phyloP scores from a whole-genome alignment of 2,329 filamentous ascomycete species.

The Fusarium virguliforme region DNA sequence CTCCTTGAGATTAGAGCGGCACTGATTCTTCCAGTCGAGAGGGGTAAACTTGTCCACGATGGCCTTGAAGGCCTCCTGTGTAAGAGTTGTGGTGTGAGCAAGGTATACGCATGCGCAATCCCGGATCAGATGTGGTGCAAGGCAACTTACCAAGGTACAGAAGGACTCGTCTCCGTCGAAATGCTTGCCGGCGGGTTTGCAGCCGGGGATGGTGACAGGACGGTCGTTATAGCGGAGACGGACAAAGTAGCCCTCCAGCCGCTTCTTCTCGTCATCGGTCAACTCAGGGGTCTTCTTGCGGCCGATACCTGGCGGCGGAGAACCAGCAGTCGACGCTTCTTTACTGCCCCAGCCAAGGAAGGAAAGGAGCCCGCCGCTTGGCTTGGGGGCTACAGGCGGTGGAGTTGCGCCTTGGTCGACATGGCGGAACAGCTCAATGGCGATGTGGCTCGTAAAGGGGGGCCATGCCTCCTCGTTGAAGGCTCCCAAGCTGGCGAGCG shows the following conservation, averaged over 20 bases:
- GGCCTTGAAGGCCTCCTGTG: constrained; percentile 87
- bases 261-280: constrained; percentile 69
- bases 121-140: background rate
- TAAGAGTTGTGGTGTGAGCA: constrained; percentile 21
- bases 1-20: constrained; percentile 61
- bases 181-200: constrained; percentile 83
- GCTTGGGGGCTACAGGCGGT: constrained; percentile 16
- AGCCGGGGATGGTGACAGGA: constrained; percentile 86
- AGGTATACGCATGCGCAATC: constrained; percentile 11
- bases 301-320: constrained; percentile 67
- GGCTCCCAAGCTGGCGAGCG: constrained; percentile 84
- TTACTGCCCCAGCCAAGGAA: constrained; percentile 47
- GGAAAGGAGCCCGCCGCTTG: constrained; percentile 46
- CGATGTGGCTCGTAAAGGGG: constrained; percentile 92
- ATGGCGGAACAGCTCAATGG: constrained; percentile 88
- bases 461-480: constrained; percentile 86
- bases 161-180: constrained; percentile 89
- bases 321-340: constrained; percentile 45
- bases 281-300: constrained; percentile 73
- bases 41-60: constrained; percentile 95
- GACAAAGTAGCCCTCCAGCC: constrained; percentile 85
- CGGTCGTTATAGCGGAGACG: constrained; percentile 92
- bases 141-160: constrained; percentile 81
- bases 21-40: constrained; percentile 77
- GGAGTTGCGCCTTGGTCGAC: constrained; percentile 51